A percentile compares a stretch with the other conserved stretches of the same genome.
Conservation (phyloP, 768 basidiomycete genomes). For the Auricularia auricula-judae region DNA sequence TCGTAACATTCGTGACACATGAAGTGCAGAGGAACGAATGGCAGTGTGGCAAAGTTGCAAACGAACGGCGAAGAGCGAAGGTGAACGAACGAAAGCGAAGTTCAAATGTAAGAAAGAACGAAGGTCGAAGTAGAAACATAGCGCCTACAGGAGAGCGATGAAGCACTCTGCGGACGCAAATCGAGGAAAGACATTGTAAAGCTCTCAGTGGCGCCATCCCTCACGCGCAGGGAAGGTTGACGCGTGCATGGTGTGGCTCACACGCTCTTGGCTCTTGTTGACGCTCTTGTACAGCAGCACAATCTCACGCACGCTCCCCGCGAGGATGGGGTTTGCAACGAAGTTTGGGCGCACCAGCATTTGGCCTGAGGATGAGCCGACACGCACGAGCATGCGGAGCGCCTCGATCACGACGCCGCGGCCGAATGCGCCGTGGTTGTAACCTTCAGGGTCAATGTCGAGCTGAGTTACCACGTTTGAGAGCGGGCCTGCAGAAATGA, state of each 20-base stretch:
- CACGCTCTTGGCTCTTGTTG: neutral
- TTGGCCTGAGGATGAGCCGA: neutral
- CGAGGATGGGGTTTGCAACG: neutral
- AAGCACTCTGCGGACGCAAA: no score
- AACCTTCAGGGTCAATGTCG: neutral
- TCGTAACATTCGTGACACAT: no score
- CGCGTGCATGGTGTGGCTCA: neutral
- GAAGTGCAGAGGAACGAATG: no score
- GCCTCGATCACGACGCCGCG: neutral
- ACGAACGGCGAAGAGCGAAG: no score
- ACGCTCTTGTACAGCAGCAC: neutral
- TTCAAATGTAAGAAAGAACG: no score
- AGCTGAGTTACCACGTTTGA: neutral
- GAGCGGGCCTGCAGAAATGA: neutral
- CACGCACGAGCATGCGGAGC: neutral
- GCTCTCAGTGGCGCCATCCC: neutral
- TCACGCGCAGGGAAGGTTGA: neutral
- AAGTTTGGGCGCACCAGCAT: neutral
- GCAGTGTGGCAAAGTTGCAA: no score
- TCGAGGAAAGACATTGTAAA: no score
- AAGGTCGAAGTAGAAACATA: no score
- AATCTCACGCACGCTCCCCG: neutral
- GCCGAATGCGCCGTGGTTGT: neutral
- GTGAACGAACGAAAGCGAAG: no score
- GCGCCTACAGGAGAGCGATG: no score